Base-by-base conservation (phyloP, 2,329 filamentous ascomycete species). In the Rhinocladiella similis region DNA sequence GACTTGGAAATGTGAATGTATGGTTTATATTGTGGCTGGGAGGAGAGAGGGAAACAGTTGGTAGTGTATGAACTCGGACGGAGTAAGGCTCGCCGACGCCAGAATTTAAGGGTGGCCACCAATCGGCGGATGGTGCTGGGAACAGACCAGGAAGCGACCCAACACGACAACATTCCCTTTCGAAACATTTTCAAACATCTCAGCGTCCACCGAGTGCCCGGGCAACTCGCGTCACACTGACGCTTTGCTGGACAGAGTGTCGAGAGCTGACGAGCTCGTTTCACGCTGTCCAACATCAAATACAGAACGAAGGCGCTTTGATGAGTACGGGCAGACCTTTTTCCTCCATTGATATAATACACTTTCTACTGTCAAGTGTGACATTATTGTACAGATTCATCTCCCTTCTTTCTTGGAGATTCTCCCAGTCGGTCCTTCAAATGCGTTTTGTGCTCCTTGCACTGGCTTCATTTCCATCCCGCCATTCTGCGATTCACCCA, bases 391-490 rank as follows among this genome's bases (percentile, higher is more conserved):
- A 55, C 51, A 50, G 38, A 41, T 36, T 62, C 57, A 57, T 43
- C 53, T 62, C n/a, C 53, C 41, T 29, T 61, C 55, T 39, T 49
- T 50, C 49, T 57, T 59, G 10, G 53, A 45, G 22, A 63, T 63
- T 45, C 48, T 54, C 9, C 56, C 59, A 18, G 53, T 59, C 14
- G 65, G 65, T 6, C 65, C 64, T 55, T 66, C 62, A 58, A 67
- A 67, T 12, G 56, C 53, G 47, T 59, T 62, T 29, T 54, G 59
- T 12, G 49, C 27, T 88, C 83, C 60, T 80, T 76, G 68, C 25
- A 73, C 64, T 58, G 76, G 71, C 56, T 90, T 85, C 87, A 96
- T 87, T 72, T 95, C 90, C 67, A 93, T 78, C 62, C 78, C 68
- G 69, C 77, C 75, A 66, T 79, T 73, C 70, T 84, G 76, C 70